Evolutionary conservation across 805 yeast species (phyloP).

Genomic region (Kregervanrija pseudodelftensis): DNA sequence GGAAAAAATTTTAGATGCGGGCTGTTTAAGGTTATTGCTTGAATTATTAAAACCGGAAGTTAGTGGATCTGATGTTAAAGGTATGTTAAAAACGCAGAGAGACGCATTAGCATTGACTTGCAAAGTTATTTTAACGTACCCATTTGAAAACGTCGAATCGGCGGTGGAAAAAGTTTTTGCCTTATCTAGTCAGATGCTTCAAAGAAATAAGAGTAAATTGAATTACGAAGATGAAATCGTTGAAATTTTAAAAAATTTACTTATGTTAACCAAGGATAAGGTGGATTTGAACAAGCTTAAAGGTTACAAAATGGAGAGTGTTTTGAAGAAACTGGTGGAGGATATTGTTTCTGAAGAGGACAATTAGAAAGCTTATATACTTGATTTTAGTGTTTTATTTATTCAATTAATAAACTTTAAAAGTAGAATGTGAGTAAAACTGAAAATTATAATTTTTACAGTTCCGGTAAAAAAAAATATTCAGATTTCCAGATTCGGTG

Average conservation of each 20-base stretch:
- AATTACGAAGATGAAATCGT: slow-evolving; percentile 26
- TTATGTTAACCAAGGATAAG: slow-evolving; percentile 23
- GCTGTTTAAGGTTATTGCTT: slow-evolving; percentile 65
- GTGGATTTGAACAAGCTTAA: slow-evolving; percentile 18
- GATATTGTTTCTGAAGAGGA: not conserved
- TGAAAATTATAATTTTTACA: too few species aligned
- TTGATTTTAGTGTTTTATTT: too few species aligned
- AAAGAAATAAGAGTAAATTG: slow-evolving; percentile 16
- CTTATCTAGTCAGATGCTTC: slow-evolving; percentile 21
- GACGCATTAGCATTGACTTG: slow-evolving; percentile 64
- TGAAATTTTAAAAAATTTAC: slow-evolving; percentile 27
- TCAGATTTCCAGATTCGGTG: too few species aligned
- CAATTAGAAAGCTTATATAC: too few species aligned
- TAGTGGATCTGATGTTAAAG: slow-evolving; percentile 49
- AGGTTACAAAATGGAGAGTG: slow-evolving; percentile 19
- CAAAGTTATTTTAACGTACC: slow-evolving; percentile 36
- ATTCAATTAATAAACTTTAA: too few species aligned
- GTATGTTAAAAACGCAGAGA: slow-evolving; percentile 58
- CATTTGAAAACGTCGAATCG: slow-evolving; percentile 18
- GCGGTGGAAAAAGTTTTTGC: slow-evolving; percentile 23
- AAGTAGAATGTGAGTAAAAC: too few species aligned
- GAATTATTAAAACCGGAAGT: slow-evolving; percentile 63
- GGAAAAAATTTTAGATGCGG: slow-evolving; percentile 60
- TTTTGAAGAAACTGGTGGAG: slow-evolving; percentile 16
- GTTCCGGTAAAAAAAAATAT: too few species aligned